Conservation (phyloP, 805 yeast genomes). For the Metschnikowia lochheadii region DNA sequence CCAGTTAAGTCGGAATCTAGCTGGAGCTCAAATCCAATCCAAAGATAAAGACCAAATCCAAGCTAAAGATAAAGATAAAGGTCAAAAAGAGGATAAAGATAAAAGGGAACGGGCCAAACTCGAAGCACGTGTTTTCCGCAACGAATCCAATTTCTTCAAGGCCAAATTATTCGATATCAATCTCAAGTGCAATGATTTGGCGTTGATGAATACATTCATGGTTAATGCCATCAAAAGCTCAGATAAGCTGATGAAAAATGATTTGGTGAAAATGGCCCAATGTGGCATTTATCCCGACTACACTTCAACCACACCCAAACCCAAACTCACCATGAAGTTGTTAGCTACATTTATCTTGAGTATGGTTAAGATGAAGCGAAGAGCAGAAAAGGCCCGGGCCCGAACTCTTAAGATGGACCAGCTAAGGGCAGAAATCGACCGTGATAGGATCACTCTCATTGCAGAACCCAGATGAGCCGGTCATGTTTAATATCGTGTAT, state of each 20-base stretch:
- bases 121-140: constrained; percentile 23
- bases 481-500: too few relatives aligned
- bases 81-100: background rate
- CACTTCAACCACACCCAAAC: constrained; percentile 12
- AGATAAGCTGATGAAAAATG: constrained; percentile 23
- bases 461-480: constrained; percentile 4
- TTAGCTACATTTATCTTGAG: constrained; percentile 39
- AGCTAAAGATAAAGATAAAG: background rate
- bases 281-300: constrained; percentile 35
- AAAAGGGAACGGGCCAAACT: background rate
- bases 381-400: constrained; percentile 25
- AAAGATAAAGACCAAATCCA: background rate
- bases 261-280: constrained; percentile 25
- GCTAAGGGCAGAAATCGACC: constrained; percentile 30
- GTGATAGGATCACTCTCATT: constrained; percentile 19
- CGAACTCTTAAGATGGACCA: constrained; percentile 25
- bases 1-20: constrained; percentile 20
- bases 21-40: constrained; percentile 21
- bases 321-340: constrained; percentile 25
- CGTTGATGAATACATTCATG: constrained; percentile 31
- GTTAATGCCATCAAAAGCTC: constrained; percentile 28
- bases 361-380: constrained; percentile 28
- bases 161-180: constrained; percentile 46
- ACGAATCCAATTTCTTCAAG: constrained; percentile 43
- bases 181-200: constrained; percentile 31